Percentiles rank a stretch among this genome's conserved stretches.
Evolutionary conservation across 192 early-diverging fungal genomes (phyloP).

Genomic region (Cetraspora pellucida): DNA sequence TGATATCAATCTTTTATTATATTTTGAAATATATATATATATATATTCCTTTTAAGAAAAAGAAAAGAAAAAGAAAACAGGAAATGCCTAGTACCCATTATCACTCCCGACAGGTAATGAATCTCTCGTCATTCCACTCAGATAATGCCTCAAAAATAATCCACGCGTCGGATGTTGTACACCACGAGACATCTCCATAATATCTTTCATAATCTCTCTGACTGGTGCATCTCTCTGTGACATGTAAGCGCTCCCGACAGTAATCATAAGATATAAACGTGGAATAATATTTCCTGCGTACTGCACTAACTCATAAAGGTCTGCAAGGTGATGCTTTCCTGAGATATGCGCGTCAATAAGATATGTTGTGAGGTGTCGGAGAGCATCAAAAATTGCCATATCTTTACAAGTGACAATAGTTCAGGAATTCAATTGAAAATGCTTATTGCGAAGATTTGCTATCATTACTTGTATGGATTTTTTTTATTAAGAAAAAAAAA

Average conservation of each 20-base stretch:
- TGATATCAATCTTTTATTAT: not conserved
- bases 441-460: not conserved
- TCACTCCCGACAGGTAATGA: constrained; percentile 80
- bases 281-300: constrained; percentile 99
- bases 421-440: constrained; percentile 1
- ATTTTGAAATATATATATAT: not conserved
- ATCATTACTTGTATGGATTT: not conserved
- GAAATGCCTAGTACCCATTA: constrained; percentile 44
- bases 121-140: constrained; percentile 93
- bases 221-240: constrained; percentile 88
- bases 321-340: constrained; percentile 81
- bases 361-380: constrained; percentile 89
- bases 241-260: constrained; percentile 97
- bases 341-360: constrained; percentile 89
- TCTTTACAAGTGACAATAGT: constrained; percentile 52
- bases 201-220: constrained; percentile 96
- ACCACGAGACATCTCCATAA: constrained; percentile 98
- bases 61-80: not conserved
- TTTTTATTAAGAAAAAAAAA: not conserved
- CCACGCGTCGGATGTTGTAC: constrained; percentile 99
- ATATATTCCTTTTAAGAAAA: not conserved
- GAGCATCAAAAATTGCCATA: constrained; percentile 97
- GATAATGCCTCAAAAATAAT: constrained; percentile 94
- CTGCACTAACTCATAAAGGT: constrained; percentile 98
- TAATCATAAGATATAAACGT: constrained; percentile 98